phyloP scores from a whole-genome alignment of 192 early-diverging fungal genomes.

The Dissophora ornata region DNA sequence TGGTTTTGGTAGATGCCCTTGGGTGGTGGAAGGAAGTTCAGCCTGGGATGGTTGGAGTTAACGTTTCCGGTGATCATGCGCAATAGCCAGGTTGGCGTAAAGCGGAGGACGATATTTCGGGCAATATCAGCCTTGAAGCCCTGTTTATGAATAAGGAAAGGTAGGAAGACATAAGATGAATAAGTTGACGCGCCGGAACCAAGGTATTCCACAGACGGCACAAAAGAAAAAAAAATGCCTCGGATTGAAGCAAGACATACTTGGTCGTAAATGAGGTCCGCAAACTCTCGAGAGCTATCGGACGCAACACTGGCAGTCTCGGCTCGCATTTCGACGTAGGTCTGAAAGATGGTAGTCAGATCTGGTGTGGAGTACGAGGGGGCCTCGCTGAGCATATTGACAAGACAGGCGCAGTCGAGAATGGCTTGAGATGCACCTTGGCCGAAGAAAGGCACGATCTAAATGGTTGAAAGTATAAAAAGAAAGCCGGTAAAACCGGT shows the following conservation, averaged over 20 bases:
- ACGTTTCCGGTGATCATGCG: constrained; percentile 43
- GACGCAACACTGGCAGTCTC: constrained; percentile 41
- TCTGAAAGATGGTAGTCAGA: constrained; percentile 20
- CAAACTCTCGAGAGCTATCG: constrained; percentile 50
- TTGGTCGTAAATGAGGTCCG: constrained; percentile 50
- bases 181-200: too few species aligned
- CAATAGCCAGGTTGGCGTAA: constrained; percentile 37
- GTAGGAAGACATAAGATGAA: constrained; percentile 1
- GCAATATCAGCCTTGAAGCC: constrained; percentile 52
- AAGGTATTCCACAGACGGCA: too few species aligned
- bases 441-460: constrained; percentile 54
- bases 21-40: constrained; percentile 23
- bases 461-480: background rate
- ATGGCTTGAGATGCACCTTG: constrained; percentile 51
- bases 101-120: constrained; percentile 40
- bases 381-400: constrained; percentile 21
- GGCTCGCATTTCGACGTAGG: constrained; percentile 34
- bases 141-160: constrained; percentile 11
- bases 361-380: background rate
- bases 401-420: constrained; percentile 37
- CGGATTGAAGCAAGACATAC: background rate
- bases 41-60: constrained; percentile 13
- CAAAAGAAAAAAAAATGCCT: background rate
- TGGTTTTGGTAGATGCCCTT: too few species aligned
- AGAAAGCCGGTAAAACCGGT: background rate